Evolutionary conservation across 768 basidiomycete species (phyloP), one percentile per base, ranked within the genome.

Genomic region (Naganishia vishniacii): DNA sequence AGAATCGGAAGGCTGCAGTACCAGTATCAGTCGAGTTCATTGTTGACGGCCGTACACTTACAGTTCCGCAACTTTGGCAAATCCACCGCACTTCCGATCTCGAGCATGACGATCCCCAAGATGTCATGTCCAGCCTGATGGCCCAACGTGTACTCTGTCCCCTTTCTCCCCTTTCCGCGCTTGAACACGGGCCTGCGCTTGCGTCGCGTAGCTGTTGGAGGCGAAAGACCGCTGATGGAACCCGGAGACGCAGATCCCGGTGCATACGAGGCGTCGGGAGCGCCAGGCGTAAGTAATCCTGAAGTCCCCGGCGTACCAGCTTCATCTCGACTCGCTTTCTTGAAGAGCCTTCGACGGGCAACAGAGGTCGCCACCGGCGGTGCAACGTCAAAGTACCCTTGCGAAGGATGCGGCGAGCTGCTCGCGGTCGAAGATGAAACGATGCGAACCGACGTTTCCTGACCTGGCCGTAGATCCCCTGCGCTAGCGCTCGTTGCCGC

Each of bases 101-200:
- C 94, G 23, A 99, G 78, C 85, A 95, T 88, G 40, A 97, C 93
- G 64, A 98, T 91, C 0, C 94, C 94, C 1, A 94, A 78, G 41
- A 95, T 86, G 72, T 97, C 93, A 70, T 90, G 86, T 4, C 79
- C 81, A 0, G 85, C 81, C 18, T n/a, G 53, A 40, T 56, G 34
- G 11, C 82, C 83, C 65, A 89, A 83, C 73, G 86, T 86, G 75
- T 80, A 87, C 23, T 80, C 81, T 25, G 65, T 73, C 3, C 58
- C 64, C 16, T 18, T 46, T 42, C 78, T 59, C 8, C 51, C 53
- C 34, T 59, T 64, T 6, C 59, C 59, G 3, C 69, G 64, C 48
- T 65, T 70, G 63, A 71, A 70, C 0, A 67, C 41, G 0, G 70
- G 69, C 42, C 59, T 42, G 31, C 67, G 48, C 20, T 44, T 37